Evolutionary conservation across 1,139 yeast genomes (phyloP).

Genomic region (Yamadazyma atmosphaerica): DNA sequence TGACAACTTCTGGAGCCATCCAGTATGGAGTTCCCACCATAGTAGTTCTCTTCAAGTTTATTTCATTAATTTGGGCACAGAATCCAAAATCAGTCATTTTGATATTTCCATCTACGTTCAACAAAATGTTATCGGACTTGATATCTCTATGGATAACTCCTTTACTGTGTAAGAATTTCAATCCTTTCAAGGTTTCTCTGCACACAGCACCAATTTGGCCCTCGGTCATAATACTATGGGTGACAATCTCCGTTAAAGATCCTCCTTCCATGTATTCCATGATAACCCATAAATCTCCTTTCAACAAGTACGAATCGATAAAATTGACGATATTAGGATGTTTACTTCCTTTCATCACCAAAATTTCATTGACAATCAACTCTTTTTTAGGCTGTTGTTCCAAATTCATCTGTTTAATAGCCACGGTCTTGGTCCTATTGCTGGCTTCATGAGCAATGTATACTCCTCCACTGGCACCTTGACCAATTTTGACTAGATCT

Average conservation of each 20-base stretch:
- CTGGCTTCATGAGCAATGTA: slow-evolving; percentile 76
- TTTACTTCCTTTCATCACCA: slow-evolving; percentile 89
- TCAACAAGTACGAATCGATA: slow-evolving; percentile 76
- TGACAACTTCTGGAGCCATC: slow-evolving; percentile 99
- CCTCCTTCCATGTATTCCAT: slow-evolving; percentile 99
- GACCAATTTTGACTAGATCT: slow-evolving; percentile 83
- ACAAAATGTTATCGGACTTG: slow-evolving; percentile 86
- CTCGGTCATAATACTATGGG: slow-evolving; percentile 93
- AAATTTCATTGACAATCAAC: slow-evolving; percentile 85
- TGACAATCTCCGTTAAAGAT: slow-evolving; percentile 89
- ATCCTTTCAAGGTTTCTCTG: slow-evolving; percentile 83
- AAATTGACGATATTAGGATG: slow-evolving; percentile 93
- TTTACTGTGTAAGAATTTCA: slow-evolving; percentile 83
- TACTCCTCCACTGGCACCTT: slow-evolving; percentile 98
- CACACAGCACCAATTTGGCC: slow-evolving; percentile 98
- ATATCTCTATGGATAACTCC: slow-evolving; percentile 97
- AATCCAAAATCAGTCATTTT: slow-evolving; percentile 89
- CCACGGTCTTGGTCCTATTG: slow-evolving; percentile 66
- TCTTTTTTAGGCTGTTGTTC: slow-evolving; percentile 96
- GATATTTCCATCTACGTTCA: slow-evolving; percentile 82
- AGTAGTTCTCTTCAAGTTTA: slow-evolving; percentile 83
- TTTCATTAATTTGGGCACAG: slow-evolving; percentile 94
- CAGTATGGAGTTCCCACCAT: slow-evolving; percentile 99
- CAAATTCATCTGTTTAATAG: slow-evolving; percentile 93
- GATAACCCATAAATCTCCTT: slow-evolving; percentile 86